Evolutionary conservation across 768 basidiomycete genomes (phyloP), one percentile per base, ranked within the genome.

Genomic region (Phanerodontia chrysosporium): DNA sequence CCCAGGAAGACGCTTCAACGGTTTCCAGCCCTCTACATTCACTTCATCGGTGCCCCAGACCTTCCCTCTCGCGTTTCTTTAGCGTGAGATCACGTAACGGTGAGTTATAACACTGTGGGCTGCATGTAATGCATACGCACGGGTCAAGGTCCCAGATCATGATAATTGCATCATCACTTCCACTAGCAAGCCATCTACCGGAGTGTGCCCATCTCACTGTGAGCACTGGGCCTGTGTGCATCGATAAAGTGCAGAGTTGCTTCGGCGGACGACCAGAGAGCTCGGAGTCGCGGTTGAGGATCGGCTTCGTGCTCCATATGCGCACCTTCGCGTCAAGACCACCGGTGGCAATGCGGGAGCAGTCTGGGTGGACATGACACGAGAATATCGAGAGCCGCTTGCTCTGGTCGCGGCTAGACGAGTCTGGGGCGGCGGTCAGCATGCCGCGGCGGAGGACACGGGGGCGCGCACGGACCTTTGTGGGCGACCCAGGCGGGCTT

Each of bases 81-180:
- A n/a, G n/a, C n/a, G n/a, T n/a, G n/a, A n/a, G n/a, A n/a, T n/a
- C n/a, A n/a, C n/a, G n/a, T n/a, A n/a, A n/a, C n/a, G n/a, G n/a
- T n/a, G n/a, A n/a, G n/a, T n/a, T n/a, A n/a, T n/a, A 35, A 45
- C 18, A 18, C 8, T 45, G 6, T n/a, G 8, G 7, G 44, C 44
- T 18, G 35, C 25, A 8, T 3, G 24, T 25, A 22, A 24, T 6
- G 46, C n/a, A 55, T 24, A 84, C 94, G 76, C 70, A 97, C 94
- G 92, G 93, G 74, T 97, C 95, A 49, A 94, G 82, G 69, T 95
- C 93, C 97, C 95, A 99, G 35, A 98, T 86, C 87, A 98, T 91
- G 29, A 97, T 86, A 63, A 95, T 90, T 69, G 88, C 85, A 69
- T 98, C 97, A 72, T 99, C 97, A 63, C 94, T 93, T 22, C 97